phyloP scores from a whole-genome alignment of 306 rosid genomes.

The Carpinus fangiana region DNA sequence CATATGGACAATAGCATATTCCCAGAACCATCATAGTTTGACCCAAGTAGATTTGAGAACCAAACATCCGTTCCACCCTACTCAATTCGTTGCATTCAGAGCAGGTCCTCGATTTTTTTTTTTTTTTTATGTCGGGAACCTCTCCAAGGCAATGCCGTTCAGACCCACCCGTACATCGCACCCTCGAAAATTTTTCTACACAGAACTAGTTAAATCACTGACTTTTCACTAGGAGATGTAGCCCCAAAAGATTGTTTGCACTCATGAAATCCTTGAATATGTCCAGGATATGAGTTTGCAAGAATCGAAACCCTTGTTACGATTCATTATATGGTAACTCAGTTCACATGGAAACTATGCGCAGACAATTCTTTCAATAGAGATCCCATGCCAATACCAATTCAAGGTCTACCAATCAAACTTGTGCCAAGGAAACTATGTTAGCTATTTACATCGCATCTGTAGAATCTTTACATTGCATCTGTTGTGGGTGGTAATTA shows the following conservation, averaged over 20 bases:
- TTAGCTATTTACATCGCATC: neutral
- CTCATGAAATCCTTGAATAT: slow-evolving; percentile 25
- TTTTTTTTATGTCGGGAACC: too few species aligned
- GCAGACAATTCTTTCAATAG: slow-evolving; percentile 38
- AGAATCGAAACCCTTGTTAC: slow-evolving; percentile 44
- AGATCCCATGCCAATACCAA: slow-evolving; percentile 38
- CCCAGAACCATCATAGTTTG: slow-evolving; percentile 63
- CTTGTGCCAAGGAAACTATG: slow-evolving; percentile 19
- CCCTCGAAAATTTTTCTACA: too few species aligned
- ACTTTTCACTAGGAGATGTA: too few species aligned
- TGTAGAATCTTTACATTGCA: too few species aligned
- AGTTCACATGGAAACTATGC: slow-evolving; percentile 44
- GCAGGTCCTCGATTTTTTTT: slow-evolving; percentile 31
- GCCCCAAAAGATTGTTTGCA: too few species aligned
- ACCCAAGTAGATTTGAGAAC: slow-evolving; percentile 68
- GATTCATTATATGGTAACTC: slow-evolving; percentile 46
- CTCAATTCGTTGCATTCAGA: slow-evolving; percentile 41
- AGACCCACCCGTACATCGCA: too few species aligned
- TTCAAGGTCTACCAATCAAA: slow-evolving; percentile 39
- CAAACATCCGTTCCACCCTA: slow-evolving; percentile 46
- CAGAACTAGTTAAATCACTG: too few species aligned
- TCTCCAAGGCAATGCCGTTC: too few species aligned
- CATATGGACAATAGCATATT: slow-evolving; percentile 62
- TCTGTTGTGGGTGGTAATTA: too few species aligned
- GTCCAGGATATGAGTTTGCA: slow-evolving; percentile 55